Base-by-base conservation (phyloP, 176 grass and related monocot genomes). In the Hyparrhenia diplandra region DNA sequence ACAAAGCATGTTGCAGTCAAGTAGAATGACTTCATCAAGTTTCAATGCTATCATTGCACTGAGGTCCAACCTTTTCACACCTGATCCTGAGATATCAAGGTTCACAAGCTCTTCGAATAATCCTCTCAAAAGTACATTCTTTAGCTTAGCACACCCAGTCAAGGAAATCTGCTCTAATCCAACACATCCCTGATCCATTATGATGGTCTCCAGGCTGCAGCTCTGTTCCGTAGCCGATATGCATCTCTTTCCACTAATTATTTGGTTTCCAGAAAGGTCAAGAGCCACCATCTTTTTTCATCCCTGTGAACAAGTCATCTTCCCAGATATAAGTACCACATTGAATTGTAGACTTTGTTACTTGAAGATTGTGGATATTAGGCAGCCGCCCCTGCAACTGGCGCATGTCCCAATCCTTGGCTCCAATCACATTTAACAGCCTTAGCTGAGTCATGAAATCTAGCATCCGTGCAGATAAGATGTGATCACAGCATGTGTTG, bases 361-460 rank as follows among this genome's bases (percentile, higher is more conserved):
- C 37, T 8, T 8, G 37, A 9, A 39, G 37, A 39, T 39, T 39
- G 37, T 9, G 37, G 37, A 39, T 9, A 39, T 39, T 39, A 8
- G 37, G 37, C 37, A 39, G 7, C 37, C 37, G 5, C 37, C 37
- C 37, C 37, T 39, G 37, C 7, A 39, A 39, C 37, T 39, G 37
- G 37, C 37, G 37, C 37, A 39, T 39, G 37, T 39, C 37, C 37
- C 37, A 39, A 8, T 9, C 37, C 37, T 39, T 23, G n/a, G 24
- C 27, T 4, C 60, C 59, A 60, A 32, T 45, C 29, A 41, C 63
- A 78, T 78, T 64, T n/a, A 78, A 40, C 57, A 71, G 66, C 10
- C 67, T 67, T 0, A 84, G 72, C 0, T 76, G 32, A n/a, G 6
- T 62, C 59, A 62, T 62, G 59, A 62, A 6, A 29, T 29, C 25